phyloP scores from a whole-genome alignment of 129 eudicot species.

The Arctium lappa region DNA sequence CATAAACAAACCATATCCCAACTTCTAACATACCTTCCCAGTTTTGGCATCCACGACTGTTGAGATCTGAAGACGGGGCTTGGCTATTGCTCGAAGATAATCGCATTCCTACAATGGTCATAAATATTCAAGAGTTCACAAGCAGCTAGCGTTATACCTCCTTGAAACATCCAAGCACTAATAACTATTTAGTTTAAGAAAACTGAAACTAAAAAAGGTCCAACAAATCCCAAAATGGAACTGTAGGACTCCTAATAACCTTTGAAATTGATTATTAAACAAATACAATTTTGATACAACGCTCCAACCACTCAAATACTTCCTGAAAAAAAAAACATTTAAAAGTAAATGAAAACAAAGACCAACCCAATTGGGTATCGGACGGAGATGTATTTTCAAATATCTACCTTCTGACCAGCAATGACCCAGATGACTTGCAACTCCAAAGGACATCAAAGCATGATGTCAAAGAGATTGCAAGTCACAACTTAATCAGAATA shows the following conservation, averaged over 20 bases:
- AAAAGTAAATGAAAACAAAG: no score
- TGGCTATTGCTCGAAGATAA: slow-evolving; percentile 74
- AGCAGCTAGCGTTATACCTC: background rate
- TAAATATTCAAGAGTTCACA: background rate
- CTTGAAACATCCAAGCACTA: background rate
- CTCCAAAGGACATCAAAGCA: no score
- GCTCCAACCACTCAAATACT: background rate
- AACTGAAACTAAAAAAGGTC: background rate
- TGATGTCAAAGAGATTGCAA: no score
- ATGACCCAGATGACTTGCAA: no score
- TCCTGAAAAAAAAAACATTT: no score
- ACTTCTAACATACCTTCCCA: slow-evolving; percentile 62
- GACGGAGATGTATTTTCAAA: no score
- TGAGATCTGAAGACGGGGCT: slow-evolving; percentile 76
- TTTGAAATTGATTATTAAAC: background rate
- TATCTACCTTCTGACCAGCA: no score
- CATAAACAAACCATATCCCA: background rate
- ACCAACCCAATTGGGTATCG: no score
- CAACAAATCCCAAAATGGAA: background rate
- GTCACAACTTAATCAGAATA: no score
- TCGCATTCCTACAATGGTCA: slow-evolving; percentile 71
- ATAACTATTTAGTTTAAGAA: background rate
- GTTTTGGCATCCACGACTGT: slow-evolving; percentile 92
- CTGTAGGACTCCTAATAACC: background rate
- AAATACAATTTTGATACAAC: background rate